These are phyloP conservation scores for Syzygium grande DNA, from an alignment of 345 rosid genomes.

Conservation along the genomic window DNA sequence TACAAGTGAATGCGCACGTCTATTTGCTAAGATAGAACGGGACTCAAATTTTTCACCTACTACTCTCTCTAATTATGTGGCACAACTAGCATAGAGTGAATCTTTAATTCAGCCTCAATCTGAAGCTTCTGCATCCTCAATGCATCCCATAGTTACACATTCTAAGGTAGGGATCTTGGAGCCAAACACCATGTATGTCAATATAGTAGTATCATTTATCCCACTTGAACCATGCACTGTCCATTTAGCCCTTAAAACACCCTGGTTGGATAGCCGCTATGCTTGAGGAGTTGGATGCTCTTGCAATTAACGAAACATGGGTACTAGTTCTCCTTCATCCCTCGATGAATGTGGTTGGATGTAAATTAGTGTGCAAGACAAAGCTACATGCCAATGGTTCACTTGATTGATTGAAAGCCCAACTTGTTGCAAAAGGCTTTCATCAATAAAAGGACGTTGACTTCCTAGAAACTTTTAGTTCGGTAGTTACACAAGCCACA, in stretches of 20 bases:
- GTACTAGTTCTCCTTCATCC: rapidly evolving
- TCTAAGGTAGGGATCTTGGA: background rate
- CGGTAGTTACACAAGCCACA: rapidly evolving
- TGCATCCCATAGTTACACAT: background rate
- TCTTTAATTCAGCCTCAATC: background rate
- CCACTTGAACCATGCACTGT: rapidly evolving
- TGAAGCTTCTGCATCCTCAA: background rate
- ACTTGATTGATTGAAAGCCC: too few species aligned
- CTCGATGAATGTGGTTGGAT: background rate
- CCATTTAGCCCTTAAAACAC: background rate
- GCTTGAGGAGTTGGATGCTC: background rate
- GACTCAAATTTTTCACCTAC: background rate
- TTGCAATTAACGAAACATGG: background rate
- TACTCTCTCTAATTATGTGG: background rate
- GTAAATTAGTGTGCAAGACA: background rate
- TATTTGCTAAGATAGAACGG: background rate
- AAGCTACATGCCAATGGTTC: background rate
- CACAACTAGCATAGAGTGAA: background rate
- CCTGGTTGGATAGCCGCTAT: background rate
- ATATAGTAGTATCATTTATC: background rate
- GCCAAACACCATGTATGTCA: background rate
- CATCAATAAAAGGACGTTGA: background rate
- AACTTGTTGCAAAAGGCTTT: background rate
- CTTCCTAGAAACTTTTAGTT: too few species aligned
- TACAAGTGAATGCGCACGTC: background rate